Percentiles rank a stretch among this genome's conserved stretches.
These are phyloP conservation scores for Triglochin maritima DNA, from an alignment of 106 monocot species.

Conservation along the genomic window DNA sequence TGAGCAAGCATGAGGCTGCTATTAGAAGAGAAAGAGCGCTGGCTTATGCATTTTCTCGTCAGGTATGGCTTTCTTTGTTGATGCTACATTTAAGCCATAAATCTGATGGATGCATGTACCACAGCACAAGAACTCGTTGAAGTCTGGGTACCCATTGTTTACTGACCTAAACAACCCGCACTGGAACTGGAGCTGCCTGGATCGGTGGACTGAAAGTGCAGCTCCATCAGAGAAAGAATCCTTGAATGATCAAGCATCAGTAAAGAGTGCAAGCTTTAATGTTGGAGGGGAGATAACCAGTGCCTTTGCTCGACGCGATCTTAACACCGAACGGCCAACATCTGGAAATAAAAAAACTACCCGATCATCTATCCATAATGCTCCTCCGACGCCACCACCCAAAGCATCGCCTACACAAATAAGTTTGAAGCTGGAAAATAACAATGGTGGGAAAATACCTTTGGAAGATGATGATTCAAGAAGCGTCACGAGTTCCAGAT, in stretches of 20 bases:
- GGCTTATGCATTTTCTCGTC: constrained; percentile 92
- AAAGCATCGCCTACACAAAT: constrained; percentile 10
- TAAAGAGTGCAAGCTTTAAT: constrained; percentile 19
- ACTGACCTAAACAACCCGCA: constrained; percentile 83
- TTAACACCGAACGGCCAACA: constrained; percentile 22
- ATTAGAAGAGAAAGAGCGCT: constrained; percentile 88
- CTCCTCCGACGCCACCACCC: constrained; percentile 32
- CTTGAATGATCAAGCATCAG: constrained; percentile 1
- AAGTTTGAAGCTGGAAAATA: constrained; percentile 32
- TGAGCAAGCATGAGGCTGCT: constrained; percentile 82
- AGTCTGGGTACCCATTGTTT: constrained; percentile 52
- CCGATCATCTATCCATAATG: constrained; percentile 16
- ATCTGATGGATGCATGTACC: background rate
- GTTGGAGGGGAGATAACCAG: constrained; percentile 44
- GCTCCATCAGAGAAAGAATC: constrained; percentile 49
- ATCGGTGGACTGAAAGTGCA: constrained; percentile 77
- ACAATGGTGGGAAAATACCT: constrained; percentile 14
- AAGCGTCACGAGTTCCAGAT: constrained; percentile 44
- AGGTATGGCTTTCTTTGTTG: constrained; percentile 32
- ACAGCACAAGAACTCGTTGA: constrained; percentile 83
- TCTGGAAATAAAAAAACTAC: constrained; percentile 19
- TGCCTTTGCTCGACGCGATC: constrained; percentile 47
- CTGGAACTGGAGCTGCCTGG: constrained; percentile 98
- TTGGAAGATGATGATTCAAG: constrained; percentile 52
- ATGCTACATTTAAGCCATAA: background rate